phyloP scores from a whole-genome alignment of 352 stramenopile genomes.

The Halophytophthora polymorphica region DNA sequence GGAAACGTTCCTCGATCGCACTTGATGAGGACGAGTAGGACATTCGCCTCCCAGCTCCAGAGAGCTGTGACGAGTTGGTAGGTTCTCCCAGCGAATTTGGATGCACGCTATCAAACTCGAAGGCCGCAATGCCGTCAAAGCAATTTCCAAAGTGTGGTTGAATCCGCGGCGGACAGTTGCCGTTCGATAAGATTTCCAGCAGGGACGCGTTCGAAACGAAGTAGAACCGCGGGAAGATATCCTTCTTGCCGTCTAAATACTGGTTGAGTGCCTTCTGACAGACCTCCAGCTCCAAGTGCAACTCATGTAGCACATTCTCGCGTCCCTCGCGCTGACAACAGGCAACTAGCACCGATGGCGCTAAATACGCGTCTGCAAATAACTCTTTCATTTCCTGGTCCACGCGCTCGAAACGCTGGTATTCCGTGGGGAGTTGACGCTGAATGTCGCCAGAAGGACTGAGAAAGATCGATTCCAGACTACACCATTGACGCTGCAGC shows the following conservation, averaged over 20 bases:
- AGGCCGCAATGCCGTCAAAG: slow-evolving; percentile 88
- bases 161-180: slow-evolving; percentile 83
- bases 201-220: slow-evolving; percentile 95
- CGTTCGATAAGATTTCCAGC: slow-evolving; percentile 95
- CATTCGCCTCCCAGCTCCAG: slow-evolving; percentile 14
- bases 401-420: slow-evolving; percentile 86
- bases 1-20: slow-evolving; percentile 43
- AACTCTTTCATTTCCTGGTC: slow-evolving; percentile 86
- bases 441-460: slow-evolving; percentile 90
- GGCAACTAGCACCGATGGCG: slow-evolving; percentile 66
- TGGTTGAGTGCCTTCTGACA: slow-evolving; percentile 96
- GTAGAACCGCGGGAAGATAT: slow-evolving; percentile 96
- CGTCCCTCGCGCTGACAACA: slow-evolving; percentile 78
- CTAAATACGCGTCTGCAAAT: slow-evolving; percentile 53
- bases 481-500: slow-evolving; percentile 91
- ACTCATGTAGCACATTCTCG: slow-evolving; percentile 74
- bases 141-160: slow-evolving; percentile 89
- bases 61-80: slow-evolving; percentile 4
- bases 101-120: slow-evolving; percentile 58
- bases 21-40: slow-evolving; percentile 12
- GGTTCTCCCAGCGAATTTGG: slow-evolving; percentile 6
- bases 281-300: slow-evolving; percentile 90
- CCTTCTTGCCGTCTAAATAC: slow-evolving; percentile 96
- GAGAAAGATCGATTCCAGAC: slow-evolving; percentile 94
- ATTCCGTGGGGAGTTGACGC: slow-evolving; percentile 89